Evolutionary conservation across 768 basidiomycete species (phyloP).

Genomic region (Coprinellus micaceus): DNA sequence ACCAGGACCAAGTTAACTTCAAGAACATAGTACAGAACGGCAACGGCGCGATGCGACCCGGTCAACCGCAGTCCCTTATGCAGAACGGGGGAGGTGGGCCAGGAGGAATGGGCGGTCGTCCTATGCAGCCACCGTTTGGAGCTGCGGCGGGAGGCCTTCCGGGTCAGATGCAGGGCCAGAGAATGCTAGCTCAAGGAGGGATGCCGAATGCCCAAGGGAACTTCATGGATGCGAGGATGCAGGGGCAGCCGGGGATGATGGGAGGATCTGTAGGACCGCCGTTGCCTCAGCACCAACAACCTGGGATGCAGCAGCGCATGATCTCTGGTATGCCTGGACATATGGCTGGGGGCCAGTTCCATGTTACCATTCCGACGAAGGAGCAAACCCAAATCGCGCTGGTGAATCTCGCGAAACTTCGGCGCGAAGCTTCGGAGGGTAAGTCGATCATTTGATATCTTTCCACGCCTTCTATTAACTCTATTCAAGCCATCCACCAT

Average conservation of each 20-base stretch:
- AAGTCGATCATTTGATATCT: no score
- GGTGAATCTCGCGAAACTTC: constrained; percentile 19
- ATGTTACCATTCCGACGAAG: constrained; percentile 11
- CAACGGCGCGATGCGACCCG: constrained; percentile 15
- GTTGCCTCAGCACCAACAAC: constrained; percentile 8
- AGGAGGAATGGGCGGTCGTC: constrained; percentile 9
- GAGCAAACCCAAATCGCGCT: constrained; percentile 20
- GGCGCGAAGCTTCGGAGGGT: constrained; percentile 12
- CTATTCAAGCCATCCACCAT: constrained; percentile 28
- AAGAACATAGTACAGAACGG: constrained; percentile 14
- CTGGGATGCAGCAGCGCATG: not conserved
- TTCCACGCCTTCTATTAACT: no score
- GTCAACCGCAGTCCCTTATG: constrained; percentile 17
- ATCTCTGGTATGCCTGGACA: not conserved
- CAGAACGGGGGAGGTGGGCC: constrained; percentile 14
- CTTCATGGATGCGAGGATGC: not conserved
- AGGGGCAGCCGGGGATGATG: not conserved
- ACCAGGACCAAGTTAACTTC: constrained; percentile 37
- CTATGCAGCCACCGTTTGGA: constrained; percentile 8
- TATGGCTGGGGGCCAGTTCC: constrained; percentile 11
- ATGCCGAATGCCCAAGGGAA: not conserved
- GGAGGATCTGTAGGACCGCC: constrained; percentile 3
- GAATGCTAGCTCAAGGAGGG: not conserved
- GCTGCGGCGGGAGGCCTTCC: not conserved
- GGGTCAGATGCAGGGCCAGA: constrained; percentile 5